phyloP scores from a whole-genome alignment of 1,284 basidiomycete genomes.

The Sporisorium graminicola region DNA sequence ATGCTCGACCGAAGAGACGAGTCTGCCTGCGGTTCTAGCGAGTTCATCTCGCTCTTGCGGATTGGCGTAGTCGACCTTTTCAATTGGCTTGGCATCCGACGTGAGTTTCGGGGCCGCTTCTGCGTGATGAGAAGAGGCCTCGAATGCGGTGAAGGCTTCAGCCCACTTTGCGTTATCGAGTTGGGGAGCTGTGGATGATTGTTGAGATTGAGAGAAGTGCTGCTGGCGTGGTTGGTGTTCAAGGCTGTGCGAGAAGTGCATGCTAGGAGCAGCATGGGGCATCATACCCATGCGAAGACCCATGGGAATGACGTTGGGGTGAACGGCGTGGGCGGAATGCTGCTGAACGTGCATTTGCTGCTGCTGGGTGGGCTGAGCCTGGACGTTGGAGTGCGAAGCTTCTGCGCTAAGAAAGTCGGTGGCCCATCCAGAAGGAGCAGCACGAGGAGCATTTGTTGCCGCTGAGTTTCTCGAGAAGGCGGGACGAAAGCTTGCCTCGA shows the following conservation, averaged over 20 bases:
- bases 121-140: constrained; percentile 28
- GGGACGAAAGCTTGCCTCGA: constrained; percentile 52
- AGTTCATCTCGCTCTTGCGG: constrained; percentile 66
- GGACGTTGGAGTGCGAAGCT: constrained; percentile 15
- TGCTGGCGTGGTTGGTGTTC: constrained; percentile 17
- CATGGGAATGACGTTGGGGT: constrained; percentile 42
- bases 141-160: constrained; percentile 62
- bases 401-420: constrained; percentile 52
- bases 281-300: constrained; percentile 35
- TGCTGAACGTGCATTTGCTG: constrained; percentile 31
- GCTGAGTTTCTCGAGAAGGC: constrained; percentile 23
- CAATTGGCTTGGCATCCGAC: constrained; percentile 12
- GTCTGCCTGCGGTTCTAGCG: constrained; percentile 69
- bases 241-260: constrained; percentile 21
- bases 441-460: constrained; percentile 8
- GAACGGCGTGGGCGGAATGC: constrained; percentile 16
- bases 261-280: constrained; percentile 15
- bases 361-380: constrained; percentile 11
- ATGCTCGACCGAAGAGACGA: constrained; percentile 71
- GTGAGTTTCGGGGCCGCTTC: not conserved
- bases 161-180: constrained; percentile 58
- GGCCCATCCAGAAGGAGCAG: constrained; percentile 51
- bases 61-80: constrained; percentile 36
- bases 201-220: constrained; percentile 9
- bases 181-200: constrained; percentile 25